Percentiles rank a stretch among this genome's conserved stretches.
Conservation (phyloP, 2,329 filamentous ascomycete species). For the Arachnopeziza araneosa region DNA sequence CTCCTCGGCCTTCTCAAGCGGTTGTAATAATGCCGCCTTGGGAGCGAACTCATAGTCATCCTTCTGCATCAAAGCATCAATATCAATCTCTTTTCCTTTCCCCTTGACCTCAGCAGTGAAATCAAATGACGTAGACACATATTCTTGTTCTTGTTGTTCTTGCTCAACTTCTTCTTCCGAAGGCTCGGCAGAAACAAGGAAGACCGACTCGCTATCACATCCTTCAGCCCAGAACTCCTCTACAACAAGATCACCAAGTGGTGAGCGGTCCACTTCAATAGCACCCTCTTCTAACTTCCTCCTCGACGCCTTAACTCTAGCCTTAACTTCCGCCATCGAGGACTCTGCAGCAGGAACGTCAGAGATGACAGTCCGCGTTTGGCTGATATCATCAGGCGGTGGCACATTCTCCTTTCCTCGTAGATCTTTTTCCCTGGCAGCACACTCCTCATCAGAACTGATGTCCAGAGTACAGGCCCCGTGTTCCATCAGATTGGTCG, state of each 20-base stretch:
- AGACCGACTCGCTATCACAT: constrained; percentile 55
- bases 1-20: constrained; percentile 54
- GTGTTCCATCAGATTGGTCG: constrained; percentile 90
- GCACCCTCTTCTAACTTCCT: constrained; percentile 47
- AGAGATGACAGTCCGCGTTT: constrained; percentile 37
- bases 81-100: constrained; percentile 30
- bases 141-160: constrained; percentile 7
- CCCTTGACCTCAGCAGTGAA: constrained; percentile 26
- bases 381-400: constrained; percentile 57
- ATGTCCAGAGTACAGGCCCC: constrained; percentile 83
- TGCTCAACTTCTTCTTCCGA: neutral
- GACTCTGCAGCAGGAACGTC: constrained; percentile 17
- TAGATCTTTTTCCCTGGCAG: constrained; percentile 48
- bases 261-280: constrained; percentile 58
- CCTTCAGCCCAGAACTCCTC: constrained; percentile 63
- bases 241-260: constrained; percentile 61
- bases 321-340: constrained; percentile 28
- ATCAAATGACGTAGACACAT: constrained; percentile 19
- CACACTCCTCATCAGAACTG: constrained; percentile 74
- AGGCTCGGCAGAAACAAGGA: constrained; percentile 58
- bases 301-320: constrained; percentile 27
- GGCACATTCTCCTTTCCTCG: constrained; percentile 92
- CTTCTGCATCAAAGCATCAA: constrained; percentile 35
- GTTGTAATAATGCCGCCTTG: constrained; percentile 44
- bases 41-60: constrained; percentile 33